Evolutionary conservation across 202 grass and related monocot genomes (phyloP).

Genomic region (Brachypodium distachyon): DNA sequence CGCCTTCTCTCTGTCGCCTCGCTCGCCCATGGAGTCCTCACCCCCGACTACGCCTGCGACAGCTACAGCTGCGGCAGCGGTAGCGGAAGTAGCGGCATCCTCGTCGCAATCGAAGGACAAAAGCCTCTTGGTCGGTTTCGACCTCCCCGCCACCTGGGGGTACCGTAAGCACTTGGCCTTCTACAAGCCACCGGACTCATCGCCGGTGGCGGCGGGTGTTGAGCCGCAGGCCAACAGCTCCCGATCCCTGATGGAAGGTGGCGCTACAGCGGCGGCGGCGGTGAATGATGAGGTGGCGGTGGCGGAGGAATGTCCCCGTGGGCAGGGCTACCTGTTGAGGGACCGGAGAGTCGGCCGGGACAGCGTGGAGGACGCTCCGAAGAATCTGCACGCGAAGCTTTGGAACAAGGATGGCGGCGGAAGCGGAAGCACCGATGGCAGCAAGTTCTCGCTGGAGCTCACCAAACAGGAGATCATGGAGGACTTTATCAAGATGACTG

Average conservation of each 20-base stretch:
- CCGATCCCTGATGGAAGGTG: slow-evolving; percentile 4
- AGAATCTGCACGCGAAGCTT: slow-evolving; percentile 12
- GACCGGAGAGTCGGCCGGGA: slow-evolving; percentile 18
- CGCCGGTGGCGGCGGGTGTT: neutral
- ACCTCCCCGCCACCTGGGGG: slow-evolving; percentile 31
- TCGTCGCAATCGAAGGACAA: slow-evolving; percentile 13
- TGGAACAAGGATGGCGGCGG: neutral
- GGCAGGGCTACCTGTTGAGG: slow-evolving; percentile 34
- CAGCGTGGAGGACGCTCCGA: slow-evolving; percentile 16
- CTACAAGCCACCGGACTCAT: no score
- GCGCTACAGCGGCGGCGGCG: no score
- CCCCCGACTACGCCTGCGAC: neutral
- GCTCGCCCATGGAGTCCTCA: slow-evolving; percentile 29
- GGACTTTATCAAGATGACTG: slow-evolving; percentile 62
- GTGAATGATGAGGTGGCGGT: no score
- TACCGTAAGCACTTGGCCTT: slow-evolving; percentile 29
- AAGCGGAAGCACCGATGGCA: neutral
- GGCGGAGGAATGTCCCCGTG: slow-evolving; percentile 6
- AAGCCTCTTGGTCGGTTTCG: slow-evolving; percentile 25
- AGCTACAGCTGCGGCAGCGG: no score
- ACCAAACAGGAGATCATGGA: slow-evolving; percentile 43
- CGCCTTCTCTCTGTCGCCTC: neutral
- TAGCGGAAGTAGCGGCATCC: no score
- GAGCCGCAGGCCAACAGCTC: neutral
- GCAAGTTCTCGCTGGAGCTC: slow-evolving; percentile 28